Percentiles rank a stretch among this genome's conserved stretches.
These are phyloP conservation scores for Fusarium agapanthi DNA, from an alignment of 2,329 filamentous ascomycete genomes.

Conservation along the genomic window DNA sequence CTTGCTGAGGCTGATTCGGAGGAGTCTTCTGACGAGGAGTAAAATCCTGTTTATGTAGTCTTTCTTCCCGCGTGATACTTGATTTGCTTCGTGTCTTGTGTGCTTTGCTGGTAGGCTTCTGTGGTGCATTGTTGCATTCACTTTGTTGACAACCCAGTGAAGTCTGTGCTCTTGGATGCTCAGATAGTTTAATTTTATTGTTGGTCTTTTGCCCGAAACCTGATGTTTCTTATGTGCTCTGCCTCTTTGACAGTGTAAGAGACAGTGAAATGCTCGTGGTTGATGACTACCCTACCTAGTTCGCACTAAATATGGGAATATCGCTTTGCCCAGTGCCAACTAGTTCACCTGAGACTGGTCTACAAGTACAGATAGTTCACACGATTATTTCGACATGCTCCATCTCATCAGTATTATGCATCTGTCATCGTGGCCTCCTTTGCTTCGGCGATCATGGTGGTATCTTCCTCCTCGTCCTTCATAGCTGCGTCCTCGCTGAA, in stretches of 20 bases:
- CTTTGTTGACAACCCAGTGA: constrained; percentile 5
- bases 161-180: constrained; percentile 30
- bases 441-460: not conserved
- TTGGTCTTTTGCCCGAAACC: not conserved
- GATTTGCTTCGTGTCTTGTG: not conserved
- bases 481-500: constrained; percentile 33
- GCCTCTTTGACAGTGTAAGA: not conserved
- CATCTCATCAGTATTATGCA: not conserved
- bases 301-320: constrained; percentile 15
- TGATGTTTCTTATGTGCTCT: not conserved
- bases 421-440: constrained; percentile 34
- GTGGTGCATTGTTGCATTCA: constrained; percentile 2
- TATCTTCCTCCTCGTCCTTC: constrained; percentile 22
- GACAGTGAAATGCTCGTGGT: not conserved
- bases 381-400: not conserved
- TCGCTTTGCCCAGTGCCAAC: constrained; percentile 21
- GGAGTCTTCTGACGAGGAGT: constrained; percentile 68
- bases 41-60: constrained; percentile 22
- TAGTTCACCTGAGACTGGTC: constrained; percentile 1
- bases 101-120: not conserved
- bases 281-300: not conserved
- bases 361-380: not conserved
- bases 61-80: not conserved
- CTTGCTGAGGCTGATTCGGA: constrained; percentile 84
- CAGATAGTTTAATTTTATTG: constrained; percentile 32